Percentiles rank a stretch among this genome's conserved stretches.
Evolutionary conservation across 1,284 basidiomycete genomes (phyloP).

Genomic region (Ceratobasidium sp.): DNA sequence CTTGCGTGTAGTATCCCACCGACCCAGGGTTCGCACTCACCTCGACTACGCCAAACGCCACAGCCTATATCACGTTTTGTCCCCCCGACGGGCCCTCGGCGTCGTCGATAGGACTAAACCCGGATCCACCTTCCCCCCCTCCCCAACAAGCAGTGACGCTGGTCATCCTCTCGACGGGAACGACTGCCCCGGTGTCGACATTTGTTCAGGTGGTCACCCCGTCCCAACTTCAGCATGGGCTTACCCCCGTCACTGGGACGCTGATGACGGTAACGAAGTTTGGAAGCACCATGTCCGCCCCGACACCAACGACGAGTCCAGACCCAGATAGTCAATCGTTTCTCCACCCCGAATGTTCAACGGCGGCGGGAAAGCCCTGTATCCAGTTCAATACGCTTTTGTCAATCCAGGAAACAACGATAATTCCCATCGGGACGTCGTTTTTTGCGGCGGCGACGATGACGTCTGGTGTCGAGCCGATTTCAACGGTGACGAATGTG

Average conservation of each 20-base stretch:
- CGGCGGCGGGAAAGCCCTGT: background rate
- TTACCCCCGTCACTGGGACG: too few species aligned
- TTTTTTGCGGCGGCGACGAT: background rate
- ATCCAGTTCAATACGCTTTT: background rate
- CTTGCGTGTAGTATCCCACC: background rate
- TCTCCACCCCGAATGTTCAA: background rate
- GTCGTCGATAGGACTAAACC: background rate
- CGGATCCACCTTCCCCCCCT: background rate
- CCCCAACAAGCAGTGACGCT: background rate
- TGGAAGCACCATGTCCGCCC: background rate
- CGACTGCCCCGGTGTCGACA: slow-evolving; percentile 1
- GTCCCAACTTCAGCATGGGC: too few species aligned
- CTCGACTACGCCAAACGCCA: background rate
- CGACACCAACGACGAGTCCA: background rate
- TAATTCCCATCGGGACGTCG: background rate
- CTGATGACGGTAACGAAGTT: too few species aligned
- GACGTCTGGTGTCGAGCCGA: background rate
- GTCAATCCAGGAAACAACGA: slow-evolving; percentile 4
- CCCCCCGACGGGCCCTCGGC: slow-evolving; percentile 10
- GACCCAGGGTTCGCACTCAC: background rate
- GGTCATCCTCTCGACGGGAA: background rate
- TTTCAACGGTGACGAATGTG: background rate
- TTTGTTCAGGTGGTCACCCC: background rate
- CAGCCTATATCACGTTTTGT: slow-evolving; percentile 20
- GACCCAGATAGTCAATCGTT: too few species aligned